These are phyloP conservation scores for Metschnikowia lachancei DNA, from an alignment of 805 yeast genomes.

Conservation along the genomic window DNA sequence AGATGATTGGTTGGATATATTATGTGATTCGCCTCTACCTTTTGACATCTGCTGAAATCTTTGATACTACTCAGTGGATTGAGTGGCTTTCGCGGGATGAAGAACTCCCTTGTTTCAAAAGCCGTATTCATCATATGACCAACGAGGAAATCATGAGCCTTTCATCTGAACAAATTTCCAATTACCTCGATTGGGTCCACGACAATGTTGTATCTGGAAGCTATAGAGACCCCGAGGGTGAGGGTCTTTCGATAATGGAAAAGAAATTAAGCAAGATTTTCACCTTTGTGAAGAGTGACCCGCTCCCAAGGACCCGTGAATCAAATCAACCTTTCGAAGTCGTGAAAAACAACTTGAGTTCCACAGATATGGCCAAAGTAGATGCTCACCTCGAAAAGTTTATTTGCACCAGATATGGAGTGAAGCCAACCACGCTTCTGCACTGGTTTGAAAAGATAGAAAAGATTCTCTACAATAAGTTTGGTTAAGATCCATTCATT, in stretches of 20 bases:
- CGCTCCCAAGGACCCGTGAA: background rate
- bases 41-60: conserved; percentile 7
- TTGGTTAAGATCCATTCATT: background rate
- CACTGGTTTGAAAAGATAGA: conserved; percentile 2
- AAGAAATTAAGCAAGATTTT: conserved; percentile 35
- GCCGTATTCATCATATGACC: conserved; percentile 14
- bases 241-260: conserved; percentile 26
- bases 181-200: conserved; percentile 52
- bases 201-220: conserved; percentile 29
- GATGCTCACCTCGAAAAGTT: conserved; percentile 4
- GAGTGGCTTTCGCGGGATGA: conserved; percentile 18
- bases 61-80: conserved; percentile 22
- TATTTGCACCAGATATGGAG: conserved; percentile 8
- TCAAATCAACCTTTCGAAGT: background rate
- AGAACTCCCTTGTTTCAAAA: conserved; percentile 11
- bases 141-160: conserved; percentile 42
- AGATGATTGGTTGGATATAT: conserved; percentile 31
- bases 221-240: conserved; percentile 18
- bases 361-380: conserved; percentile 1
- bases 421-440: conserved; percentile 3
- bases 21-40: conserved; percentile 33
- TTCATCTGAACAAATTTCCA: conserved; percentile 44
- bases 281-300: conserved; percentile 8
- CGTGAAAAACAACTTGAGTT: conserved; percentile 8
- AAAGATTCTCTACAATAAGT: background rate